Evolutionary conservation across 768 basidiomycete genomes (phyloP).

Genomic region (Pleurotus salmoneostramineus): DNA sequence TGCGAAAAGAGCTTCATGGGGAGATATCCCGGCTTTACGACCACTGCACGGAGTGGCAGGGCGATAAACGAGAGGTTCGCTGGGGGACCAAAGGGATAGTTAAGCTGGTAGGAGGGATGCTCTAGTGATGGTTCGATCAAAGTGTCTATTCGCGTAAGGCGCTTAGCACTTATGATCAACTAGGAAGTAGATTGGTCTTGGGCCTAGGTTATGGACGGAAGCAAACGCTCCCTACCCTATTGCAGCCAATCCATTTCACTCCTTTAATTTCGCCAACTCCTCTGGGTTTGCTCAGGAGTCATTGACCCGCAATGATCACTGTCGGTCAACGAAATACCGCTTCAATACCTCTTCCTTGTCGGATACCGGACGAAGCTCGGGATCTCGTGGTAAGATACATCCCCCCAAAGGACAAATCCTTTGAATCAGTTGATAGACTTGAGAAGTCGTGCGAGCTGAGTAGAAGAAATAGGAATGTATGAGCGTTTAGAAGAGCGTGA

Average conservation of each 20-base stretch:
- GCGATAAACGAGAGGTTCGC: conserved; percentile 7
- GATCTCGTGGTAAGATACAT: background rate
- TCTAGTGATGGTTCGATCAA: background rate
- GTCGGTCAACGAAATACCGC: too few species aligned
- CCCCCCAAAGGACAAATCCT: background rate
- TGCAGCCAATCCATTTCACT: too few species aligned
- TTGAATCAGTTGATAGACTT: background rate
- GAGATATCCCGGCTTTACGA: conserved; percentile 9
- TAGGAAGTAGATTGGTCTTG: background rate
- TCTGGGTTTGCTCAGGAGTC: too few species aligned
- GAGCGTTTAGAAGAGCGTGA: background rate
- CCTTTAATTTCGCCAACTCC: too few species aligned
- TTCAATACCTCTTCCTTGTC: too few species aligned
- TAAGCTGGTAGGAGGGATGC: conserved; percentile 11
- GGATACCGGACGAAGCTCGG: too few species aligned
- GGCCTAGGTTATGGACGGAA: background rate
- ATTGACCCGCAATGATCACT: too few species aligned
- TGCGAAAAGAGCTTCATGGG: conserved; percentile 8
- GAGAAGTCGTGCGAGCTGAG: background rate
- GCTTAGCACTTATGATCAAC: background rate
- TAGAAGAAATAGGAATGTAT: background rate
- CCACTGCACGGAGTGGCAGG: conserved; percentile 6
- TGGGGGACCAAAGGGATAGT: conserved; percentile 11
- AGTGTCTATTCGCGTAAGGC: background rate
- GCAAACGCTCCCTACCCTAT: background rate